Evolutionary conservation across 108 stramenopile genomes (phyloP), one percentile per base, ranked within the genome.

Genomic region (Conticribra weissflogii): DNA sequence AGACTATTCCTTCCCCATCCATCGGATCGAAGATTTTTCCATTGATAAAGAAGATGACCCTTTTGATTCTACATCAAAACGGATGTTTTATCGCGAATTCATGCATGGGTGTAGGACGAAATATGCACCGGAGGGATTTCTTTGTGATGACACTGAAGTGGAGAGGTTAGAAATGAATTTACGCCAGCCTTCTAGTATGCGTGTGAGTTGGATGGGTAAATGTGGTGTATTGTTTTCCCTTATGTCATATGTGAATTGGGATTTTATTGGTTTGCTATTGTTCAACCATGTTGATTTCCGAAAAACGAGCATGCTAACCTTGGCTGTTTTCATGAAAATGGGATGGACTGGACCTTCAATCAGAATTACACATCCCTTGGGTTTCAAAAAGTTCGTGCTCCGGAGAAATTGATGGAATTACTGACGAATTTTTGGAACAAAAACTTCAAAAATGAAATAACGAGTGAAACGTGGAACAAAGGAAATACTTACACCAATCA

Each of bases 401-500:
- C 94, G 2, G 23, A 24, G 4, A 32, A 59, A 18, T 59, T 88
- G 2, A 54, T 62, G 54, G 12, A 52, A 0, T 7, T 83, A 0
- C 66, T 91, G 31, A 59, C 49, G 16, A 54, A 65, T 14, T 84
- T 89, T 49, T 92, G 82, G 83, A 61, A 84, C 3, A 14, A 51
- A 18, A 67, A 88, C 45, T 57, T 57, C 8, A 32, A 54, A 0
- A 18, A 21, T 9, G 33, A 22, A 15, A 58, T 72, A 1, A 36
- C 53, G 30, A 54, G 58, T 48, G 88, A 88, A 59, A 57, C 34
- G 12, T 96, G 95, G 95, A 53, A 79, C 28, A 24, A 56, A 0
- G 87, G 90, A 2, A 89, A 87, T 60, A 91, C 89, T 4, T 92
- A 88, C 66, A 76, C 83, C 12, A 96, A 96, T 79, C 89, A 93